A percentile compares a stretch with the other conserved stretches of the same genome.
These are phyloP conservation scores for Albophoma yamanashiensis DNA, from an alignment of 2,329 filamentous ascomycete genomes.

Conservation along the genomic window DNA sequence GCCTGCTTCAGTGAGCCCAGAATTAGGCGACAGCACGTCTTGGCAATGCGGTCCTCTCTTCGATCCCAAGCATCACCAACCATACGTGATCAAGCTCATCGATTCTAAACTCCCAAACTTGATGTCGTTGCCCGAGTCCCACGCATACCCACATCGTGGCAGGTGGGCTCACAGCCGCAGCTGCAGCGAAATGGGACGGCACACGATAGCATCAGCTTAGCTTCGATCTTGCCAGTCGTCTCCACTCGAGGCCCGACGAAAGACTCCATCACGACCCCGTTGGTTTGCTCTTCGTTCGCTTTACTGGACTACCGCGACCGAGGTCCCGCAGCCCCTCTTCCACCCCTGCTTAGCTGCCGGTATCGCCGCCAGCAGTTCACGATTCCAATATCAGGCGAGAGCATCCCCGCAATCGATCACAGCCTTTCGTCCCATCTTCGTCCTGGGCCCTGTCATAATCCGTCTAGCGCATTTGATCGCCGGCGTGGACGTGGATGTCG, in stretches of 20 bases:
- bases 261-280: background rate
- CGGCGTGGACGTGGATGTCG: slow-evolving; percentile 27
- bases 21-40: background rate
- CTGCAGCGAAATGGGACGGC: background rate
- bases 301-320: background rate
- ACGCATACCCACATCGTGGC: background rate
- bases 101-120: background rate
- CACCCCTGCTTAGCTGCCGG: background rate
- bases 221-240: background rate
- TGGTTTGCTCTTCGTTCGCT: background rate
- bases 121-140: background rate
- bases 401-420: background rate
- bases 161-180: background rate
- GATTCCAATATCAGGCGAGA: background rate
- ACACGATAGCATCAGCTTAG: background rate
- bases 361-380: background rate
- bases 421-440: background rate
- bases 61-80: background rate
- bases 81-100: background rate
- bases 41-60: background rate
- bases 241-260: background rate
- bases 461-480: slow-evolving; percentile 14
- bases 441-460: background rate
- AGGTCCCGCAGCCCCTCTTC: background rate
- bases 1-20: background rate